phyloP scores from a whole-genome alignment of 2,329 filamentous ascomycete species.

The Corinectria fuckeliana region DNA sequence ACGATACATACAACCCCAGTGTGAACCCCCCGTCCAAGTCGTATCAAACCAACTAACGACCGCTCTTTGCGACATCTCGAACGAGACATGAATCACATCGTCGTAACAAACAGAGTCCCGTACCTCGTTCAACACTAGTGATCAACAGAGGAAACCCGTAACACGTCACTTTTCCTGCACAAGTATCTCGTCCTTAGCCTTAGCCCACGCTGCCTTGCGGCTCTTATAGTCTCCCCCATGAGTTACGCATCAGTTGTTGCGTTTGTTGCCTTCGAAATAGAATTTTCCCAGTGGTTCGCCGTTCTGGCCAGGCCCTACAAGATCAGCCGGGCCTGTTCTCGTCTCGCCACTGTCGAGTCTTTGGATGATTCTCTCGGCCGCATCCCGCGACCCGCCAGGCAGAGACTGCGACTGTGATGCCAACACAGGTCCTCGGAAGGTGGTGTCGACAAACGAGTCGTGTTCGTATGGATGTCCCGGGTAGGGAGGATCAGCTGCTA shows the following conservation, averaged over 20 bases:
- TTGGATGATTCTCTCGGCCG: constrained; percentile 69
- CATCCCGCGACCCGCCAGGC: constrained; percentile 49
- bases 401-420: constrained; percentile 38
- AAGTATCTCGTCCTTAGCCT: neutral
- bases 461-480: constrained; percentile 57
- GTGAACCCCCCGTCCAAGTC: neutral
- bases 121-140: neutral
- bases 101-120: constrained; percentile 1
- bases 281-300: constrained; percentile 62
- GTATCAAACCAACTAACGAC: neutral
- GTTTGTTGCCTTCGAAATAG: constrained; percentile 60
- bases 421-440: constrained; percentile 62
- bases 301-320: constrained; percentile 53
- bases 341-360: constrained; percentile 60
- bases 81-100: neutral
- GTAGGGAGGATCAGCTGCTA: constrained; percentile 60
- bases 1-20: neutral
- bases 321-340: constrained; percentile 43
- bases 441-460: constrained; percentile 68
- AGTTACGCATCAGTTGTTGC: constrained; percentile 18
- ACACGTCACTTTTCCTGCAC: neutral
- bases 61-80: neutral
- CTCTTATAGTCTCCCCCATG: constrained; percentile 1
- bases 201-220: constrained; percentile 7
- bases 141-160: constrained; percentile 4